Base-by-base conservation (phyloP, 1,284 basidiomycete species). In the Ustilago bromivora region DNA sequence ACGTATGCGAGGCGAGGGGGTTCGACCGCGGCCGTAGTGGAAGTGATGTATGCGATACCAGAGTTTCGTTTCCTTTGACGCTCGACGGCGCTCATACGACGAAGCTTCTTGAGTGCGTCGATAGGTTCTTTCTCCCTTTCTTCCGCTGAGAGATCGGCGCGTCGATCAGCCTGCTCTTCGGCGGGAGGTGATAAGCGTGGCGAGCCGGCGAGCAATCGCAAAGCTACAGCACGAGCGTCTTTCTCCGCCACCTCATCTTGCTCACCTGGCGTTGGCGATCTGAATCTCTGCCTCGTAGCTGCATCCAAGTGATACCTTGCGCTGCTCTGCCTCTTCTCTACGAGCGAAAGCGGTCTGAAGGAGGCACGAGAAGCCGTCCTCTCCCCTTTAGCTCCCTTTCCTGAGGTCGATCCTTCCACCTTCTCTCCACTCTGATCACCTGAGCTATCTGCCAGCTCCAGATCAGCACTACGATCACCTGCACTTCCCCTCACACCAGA, bases 31-130 rank as follows among this genome's bases (percentile, higher is more conserved):
- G 38, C 46, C n/a, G 47, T n/a, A 13, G 52, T 43, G 11, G 69
- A 68, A 8, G 65, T 72, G 40, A 77, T 77, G 61, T 77, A 77
- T 7, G 60, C 75, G 55, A 77, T 77, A 5, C 75, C 75, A 28
- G 75, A 77, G 47, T 40, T 77, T 31, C 75, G 62, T 28, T 77
- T 77, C 61, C 36, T 60, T 57, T 77, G 62, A n/a, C 75, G 70
- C 46, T 77, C 75, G 31, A 66, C 34, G 1, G 75, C 70, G 52
- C 75, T 77, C 75, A 77, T 77, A 0, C 70, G 59, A 4, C 70
- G 66, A 4, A 73, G 36, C 61, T 61, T 68, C 55, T 77, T 77
- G 57, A 76, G 69, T 15, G 74, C 74, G 23, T 65, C 68, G 23
- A 76, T 46, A 28, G 68, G 64, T 67, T 76, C 68, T 58, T 71